Evolutionary conservation across 2,329 filamentous ascomycete genomes (phyloP), one percentile per base, ranked within the genome.

Genomic region (Talaromyces funiculosus): DNA sequence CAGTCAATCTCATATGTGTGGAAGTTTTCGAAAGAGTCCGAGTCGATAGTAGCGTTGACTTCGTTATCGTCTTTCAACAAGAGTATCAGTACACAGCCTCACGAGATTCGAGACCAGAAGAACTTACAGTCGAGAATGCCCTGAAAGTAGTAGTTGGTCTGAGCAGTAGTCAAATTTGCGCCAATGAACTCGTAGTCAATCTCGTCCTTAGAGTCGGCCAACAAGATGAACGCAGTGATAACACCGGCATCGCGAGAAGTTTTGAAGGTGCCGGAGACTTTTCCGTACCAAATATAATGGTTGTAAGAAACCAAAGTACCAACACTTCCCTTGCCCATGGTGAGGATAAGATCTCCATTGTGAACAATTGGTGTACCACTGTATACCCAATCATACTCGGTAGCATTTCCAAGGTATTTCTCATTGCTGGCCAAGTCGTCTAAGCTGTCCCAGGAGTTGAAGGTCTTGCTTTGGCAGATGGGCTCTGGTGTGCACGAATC

Each of bases 101-200:
- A n/a, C n/a, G n/a, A 26, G 26, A 2, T 53, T 8, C 3, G 3
- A 42, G 16, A 31, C 26, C 20, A 16, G 42, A n/a, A n/a, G n/a
- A n/a, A 79, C 90, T 81, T 81, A 96, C 91, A 97, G 74, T 93
- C 83, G 40, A 90, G 88, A 64, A 97, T 88, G 71, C 94, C 94
- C 78, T 97, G 92, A 79, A 89, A 97, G 78, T 97, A 99, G 81
- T 87, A 99, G 80, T 99, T 99, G 72, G 92, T 94, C 80, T 99
- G 92, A 18, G 89, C 90, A 64, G 82, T 84, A 51, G 80, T 71
- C 64, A 96, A 80, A 70, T 97, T 90, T 47, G 84, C 84, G 66
- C 94, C 94, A 59, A 99, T 84, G 73, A 89, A 97, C 75, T 99
- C 94, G 73, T 91, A 97, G 78, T 99, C 94, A 69, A 99, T 96